Percentiles rank a stretch among this genome's conserved stretches.
phyloP scores from a whole-genome alignment of 1,284 basidiomycete species.

The Gymnopus androsaceus region DNA sequence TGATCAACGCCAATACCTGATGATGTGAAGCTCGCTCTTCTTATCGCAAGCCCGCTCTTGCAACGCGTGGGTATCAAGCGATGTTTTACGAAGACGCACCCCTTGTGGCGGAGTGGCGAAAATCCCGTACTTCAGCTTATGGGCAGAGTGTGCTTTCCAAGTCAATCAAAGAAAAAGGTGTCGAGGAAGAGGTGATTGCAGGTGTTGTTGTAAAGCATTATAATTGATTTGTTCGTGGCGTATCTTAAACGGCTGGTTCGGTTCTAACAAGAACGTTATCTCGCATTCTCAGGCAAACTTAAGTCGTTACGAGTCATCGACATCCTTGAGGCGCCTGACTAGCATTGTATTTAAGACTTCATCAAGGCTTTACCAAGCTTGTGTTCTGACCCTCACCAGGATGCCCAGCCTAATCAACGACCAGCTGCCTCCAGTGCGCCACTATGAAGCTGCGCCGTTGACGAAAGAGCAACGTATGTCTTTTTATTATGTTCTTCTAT shows the following conservation, averaged over 20 bases:
- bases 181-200: conserved; percentile 48
- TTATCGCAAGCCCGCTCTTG: conserved; percentile 42
- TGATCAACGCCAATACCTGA: conserved; percentile 47
- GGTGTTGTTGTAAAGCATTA: conserved; percentile 34
- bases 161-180: conserved; percentile 35
- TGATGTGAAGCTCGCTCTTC: conserved; percentile 37
- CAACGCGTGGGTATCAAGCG: conserved; percentile 33
- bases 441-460: too few species aligned
- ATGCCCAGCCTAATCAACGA: too few species aligned
- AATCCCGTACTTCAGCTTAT: conserved; percentile 35
- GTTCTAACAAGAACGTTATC: not conserved
- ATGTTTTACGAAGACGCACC: conserved; percentile 34
- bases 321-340: too few species aligned
- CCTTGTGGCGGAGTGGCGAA: conserved; percentile 39
- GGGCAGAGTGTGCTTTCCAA: conserved; percentile 31
- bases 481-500: too few species aligned
- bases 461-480: too few species aligned
- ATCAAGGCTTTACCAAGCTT: too few species aligned
- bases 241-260: not conserved
- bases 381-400: too few species aligned
- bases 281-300: too few species aligned
- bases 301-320: too few species aligned
- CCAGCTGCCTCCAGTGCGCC: too few species aligned
- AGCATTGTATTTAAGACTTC: too few species aligned
- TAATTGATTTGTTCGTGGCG: not conserved